Percentiles rank a stretch among this genome's conserved stretches.
These are phyloP conservation scores for Pleurotus platypus DNA, from an alignment of 768 basidiomycete species.

Conservation along the genomic window DNA sequence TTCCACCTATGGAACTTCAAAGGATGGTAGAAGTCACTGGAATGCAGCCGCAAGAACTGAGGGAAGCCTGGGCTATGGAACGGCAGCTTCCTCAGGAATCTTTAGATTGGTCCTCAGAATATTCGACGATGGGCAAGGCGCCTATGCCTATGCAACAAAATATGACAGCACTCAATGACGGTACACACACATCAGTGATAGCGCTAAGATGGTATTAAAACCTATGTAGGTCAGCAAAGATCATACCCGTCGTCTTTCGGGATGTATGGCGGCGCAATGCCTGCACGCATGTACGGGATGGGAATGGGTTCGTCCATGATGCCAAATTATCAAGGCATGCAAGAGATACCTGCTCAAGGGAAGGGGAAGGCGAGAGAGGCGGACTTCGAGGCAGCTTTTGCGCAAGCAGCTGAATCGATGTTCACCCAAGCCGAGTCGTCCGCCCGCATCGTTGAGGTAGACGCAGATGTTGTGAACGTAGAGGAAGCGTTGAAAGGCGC, in stretches of 20 bases:
- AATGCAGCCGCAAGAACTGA: constrained; percentile 32
- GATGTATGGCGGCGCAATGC: constrained; percentile 35
- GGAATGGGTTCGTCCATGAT: constrained; percentile 24
- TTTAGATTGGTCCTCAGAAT: constrained; percentile 58
- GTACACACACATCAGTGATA: constrained; percentile 17
- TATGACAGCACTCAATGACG: constrained; percentile 29
- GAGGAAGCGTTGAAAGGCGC: constrained; percentile 34
- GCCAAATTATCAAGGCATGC: background rate
- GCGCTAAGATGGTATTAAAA: background rate
- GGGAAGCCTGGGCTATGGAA: constrained; percentile 52
- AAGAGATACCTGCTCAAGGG: constrained; percentile 21
- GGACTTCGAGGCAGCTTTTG: constrained; percentile 86
- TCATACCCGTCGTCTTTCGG: constrained; percentile 31
- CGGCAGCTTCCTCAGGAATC: constrained; percentile 31
- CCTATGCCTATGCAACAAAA: constrained; percentile 29
- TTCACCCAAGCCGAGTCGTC: constrained; percentile 32
- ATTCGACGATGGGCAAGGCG: constrained; percentile 27
- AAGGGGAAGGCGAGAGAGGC: constrained; percentile 76
- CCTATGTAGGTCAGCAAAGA: constrained; percentile 34
- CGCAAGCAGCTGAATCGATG: constrained; percentile 57
- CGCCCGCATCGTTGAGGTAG: constrained; percentile 54
- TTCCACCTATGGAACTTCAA: constrained; percentile 24
- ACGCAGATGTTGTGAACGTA: constrained; percentile 33
- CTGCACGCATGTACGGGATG: constrained; percentile 34
- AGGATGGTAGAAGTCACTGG: constrained; percentile 28